phyloP scores from a whole-genome alignment of 805 yeast genomes.

The Kodamaea kakaduensis region DNA sequence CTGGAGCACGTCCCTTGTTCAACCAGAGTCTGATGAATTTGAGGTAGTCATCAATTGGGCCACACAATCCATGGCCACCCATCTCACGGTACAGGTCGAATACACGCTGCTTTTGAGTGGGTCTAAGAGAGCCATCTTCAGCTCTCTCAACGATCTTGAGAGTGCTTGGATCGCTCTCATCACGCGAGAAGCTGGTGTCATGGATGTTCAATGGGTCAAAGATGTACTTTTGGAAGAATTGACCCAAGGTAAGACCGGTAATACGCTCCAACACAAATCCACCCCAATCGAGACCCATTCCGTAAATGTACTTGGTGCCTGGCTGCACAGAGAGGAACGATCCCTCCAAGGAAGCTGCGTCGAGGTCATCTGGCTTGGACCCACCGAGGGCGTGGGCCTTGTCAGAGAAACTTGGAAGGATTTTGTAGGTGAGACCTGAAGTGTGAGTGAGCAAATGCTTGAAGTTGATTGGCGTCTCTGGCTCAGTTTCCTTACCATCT shows the following conservation, averaged over 20 bases:
- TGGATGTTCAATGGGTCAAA: conserved; percentile 26
- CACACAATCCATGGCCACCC: conserved; percentile 44
- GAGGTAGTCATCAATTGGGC: conserved; percentile 35
- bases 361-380: not conserved
- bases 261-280: conserved; percentile 33
- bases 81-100: conserved; percentile 27
- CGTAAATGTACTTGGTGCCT: conserved; percentile 35
- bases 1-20: conserved; percentile 40
- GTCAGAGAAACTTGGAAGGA: conserved; percentile 2
- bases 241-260: conserved; percentile 29
- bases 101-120: not conserved
- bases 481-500: conserved; percentile 24
- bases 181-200: not conserved
- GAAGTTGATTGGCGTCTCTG: conserved; percentile 21
- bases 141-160: not conserved
- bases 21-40: conserved; percentile 36
- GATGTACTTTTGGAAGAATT: conserved; percentile 25
- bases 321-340: conserved; percentile 26
- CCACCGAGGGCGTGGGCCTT: too few relatives aligned
- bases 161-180: not conserved
- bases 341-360: not conserved
- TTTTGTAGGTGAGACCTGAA: conserved; percentile 21
- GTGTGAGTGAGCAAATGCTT: conserved; percentile 29
- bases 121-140: not conserved
- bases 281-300: conserved; percentile 35